Evolutionary conservation across 495 filamentous ascomycete genomes (phyloP).

Genomic region (Xylaria intraflava): DNA sequence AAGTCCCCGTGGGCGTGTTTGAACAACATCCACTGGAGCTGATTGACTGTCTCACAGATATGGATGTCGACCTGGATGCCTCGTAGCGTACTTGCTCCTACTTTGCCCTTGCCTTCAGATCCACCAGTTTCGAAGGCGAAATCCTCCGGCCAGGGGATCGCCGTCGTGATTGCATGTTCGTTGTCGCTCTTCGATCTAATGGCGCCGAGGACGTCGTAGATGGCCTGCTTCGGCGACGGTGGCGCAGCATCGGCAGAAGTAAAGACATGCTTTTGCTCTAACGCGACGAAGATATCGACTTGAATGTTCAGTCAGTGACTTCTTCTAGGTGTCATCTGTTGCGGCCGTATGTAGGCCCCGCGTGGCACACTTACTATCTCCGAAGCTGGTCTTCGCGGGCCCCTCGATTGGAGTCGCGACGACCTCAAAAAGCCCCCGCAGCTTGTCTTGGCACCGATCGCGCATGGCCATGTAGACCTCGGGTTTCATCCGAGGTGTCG

Average conservation of each 20-base stretch:
- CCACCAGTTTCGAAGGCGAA: not conserved
- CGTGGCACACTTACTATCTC: constrained; percentile 33
- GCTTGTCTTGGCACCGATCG: constrained; percentile 29
- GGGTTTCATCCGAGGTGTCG: constrained; percentile 53
- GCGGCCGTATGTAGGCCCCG: too few relatives aligned
- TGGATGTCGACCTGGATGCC: constrained; percentile 62
- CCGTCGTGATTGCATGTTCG: constrained; percentile 31
- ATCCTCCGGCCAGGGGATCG: constrained; percentile 44
- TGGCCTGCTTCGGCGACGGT: not conserved
- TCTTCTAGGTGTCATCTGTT: not conserved
- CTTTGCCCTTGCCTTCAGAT: not conserved
- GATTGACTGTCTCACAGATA: constrained; percentile 34
- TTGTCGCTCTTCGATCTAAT: constrained; percentile 23
- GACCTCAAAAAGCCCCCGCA: constrained; percentile 39
- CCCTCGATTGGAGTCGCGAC: constrained; percentile 48
- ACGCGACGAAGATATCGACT: constrained; percentile 51
- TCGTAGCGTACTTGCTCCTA: not conserved
- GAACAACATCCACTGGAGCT: constrained; percentile 55
- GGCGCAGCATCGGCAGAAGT: not conserved
- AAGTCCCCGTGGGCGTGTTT: constrained; percentile 59
- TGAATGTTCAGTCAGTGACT: not conserved
- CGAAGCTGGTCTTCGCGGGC: constrained; percentile 49
- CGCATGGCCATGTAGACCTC: constrained; percentile 41
- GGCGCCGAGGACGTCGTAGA: constrained; percentile 24
- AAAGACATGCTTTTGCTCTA: constrained; percentile 24